Percentiles rank a stretch among this genome's conserved stretches.
Evolutionary conservation across 176 grass and related monocot species (phyloP).

Genomic region (Oryza brachyantha): DNA sequence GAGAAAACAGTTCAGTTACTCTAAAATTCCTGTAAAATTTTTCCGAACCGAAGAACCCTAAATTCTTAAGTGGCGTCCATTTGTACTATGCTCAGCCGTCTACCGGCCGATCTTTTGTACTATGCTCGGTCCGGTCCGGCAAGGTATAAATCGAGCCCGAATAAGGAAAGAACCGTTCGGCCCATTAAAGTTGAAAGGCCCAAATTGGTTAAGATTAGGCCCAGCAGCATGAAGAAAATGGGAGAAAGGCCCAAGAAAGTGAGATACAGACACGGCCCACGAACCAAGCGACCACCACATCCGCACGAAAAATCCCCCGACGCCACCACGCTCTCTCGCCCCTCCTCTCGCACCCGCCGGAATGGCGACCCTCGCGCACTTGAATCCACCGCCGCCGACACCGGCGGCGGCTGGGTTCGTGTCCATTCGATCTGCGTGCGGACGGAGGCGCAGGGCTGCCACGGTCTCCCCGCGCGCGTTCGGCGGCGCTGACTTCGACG

Average conservation of each 20-base stretch:
- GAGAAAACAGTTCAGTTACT: no score
- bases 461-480: constrained; percentile 58
- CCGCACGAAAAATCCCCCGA: neutral
- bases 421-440: neutral
- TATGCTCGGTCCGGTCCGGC: no score
- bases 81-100: no score
- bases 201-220: neutral
- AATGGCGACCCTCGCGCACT: neutral
- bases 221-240: neutral
- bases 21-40: no score
- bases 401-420: neutral
- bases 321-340: neutral
- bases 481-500: constrained; percentile 57
- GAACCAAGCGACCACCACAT: neutral
- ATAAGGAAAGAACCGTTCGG: neutral
- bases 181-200: neutral
- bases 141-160: no score
- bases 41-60: no score
- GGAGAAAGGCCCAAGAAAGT: neutral
- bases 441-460: neutral
- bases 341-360: neutral
- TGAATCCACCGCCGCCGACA: constrained; percentile 7
- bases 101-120: no score
- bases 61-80: no score
- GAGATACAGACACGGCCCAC: neutral